A percentile compares a stretch with the other conserved stretches of the same genome.
These are phyloP conservation scores for Teratosphaeria pseudoeucalypti DNA, from an alignment of 2,329 filamentous ascomycete genomes.

Conservation along the genomic window DNA sequence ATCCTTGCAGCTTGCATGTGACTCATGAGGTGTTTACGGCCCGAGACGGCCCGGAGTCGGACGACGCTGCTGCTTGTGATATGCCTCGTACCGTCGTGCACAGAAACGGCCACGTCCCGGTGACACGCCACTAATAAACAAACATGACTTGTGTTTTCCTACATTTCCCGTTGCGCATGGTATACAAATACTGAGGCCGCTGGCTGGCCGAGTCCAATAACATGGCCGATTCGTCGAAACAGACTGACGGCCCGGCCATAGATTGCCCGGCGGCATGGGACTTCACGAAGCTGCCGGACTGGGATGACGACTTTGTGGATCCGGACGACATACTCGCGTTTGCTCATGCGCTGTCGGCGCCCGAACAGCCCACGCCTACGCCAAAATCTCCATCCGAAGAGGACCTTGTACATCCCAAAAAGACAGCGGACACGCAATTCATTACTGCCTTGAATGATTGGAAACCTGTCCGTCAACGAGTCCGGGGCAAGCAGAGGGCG, in stretches of 20 bases:
- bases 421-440: constrained; percentile 42
- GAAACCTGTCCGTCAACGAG: constrained; percentile 72
- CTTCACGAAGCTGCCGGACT: constrained; percentile 62
- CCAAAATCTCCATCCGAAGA: constrained; percentile 54
- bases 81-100: neutral
- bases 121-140: neutral
- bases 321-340: constrained; percentile 68
- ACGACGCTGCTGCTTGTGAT: neutral
- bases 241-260: constrained; percentile 42
- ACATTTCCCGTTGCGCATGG: neutral
- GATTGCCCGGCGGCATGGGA: constrained; percentile 47
- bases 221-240: constrained; percentile 36
- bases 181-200: neutral
- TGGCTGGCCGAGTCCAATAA: neutral
- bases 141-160: neutral
- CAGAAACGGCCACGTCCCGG: neutral
- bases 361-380: constrained; percentile 25
- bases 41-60: neutral
- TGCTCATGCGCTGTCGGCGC: constrained; percentile 68
- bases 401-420: constrained; percentile 36
- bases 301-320: constrained; percentile 64
- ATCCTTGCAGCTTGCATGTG: neutral
- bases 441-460: constrained; percentile 93
- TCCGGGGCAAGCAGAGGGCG: constrained; percentile 36
- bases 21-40: neutral